phyloP scores from a whole-genome alignment of 768 basidiomycete species.

The Lactifluus volemus region DNA sequence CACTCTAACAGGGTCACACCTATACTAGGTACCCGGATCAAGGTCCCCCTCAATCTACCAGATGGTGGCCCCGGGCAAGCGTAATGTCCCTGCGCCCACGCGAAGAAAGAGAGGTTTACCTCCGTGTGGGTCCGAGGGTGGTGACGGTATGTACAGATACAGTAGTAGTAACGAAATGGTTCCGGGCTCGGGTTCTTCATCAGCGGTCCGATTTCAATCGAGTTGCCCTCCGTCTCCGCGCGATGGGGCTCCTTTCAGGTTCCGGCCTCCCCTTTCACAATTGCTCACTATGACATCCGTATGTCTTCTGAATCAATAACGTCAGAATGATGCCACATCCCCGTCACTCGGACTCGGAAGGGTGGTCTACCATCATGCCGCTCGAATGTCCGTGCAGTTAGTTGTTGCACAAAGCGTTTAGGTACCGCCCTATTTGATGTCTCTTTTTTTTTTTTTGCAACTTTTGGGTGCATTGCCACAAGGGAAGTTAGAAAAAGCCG shows the following conservation, averaged over 20 bases:
- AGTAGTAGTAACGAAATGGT: not conserved
- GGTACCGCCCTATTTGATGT: too few species aligned
- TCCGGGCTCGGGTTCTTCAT: not conserved
- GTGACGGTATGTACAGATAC: too few species aligned
- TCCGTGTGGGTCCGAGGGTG: constrained; percentile 2
- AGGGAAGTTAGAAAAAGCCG: not conserved
- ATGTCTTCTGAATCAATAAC: too few species aligned
- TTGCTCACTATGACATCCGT: too few species aligned
- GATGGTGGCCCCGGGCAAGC: not conserved
- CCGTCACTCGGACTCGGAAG: too few species aligned
- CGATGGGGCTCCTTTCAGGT: not conserved
- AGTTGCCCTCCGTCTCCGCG: not conserved
- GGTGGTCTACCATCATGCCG: too few species aligned
- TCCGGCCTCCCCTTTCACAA: not conserved
- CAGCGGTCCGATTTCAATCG: constrained; percentile 7
- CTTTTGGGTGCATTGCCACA: too few species aligned
- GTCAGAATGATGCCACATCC: too few species aligned
- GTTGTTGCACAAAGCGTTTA: too few species aligned
- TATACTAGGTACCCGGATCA: not conserved
- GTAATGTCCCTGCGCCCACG: not conserved
- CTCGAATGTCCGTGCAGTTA: too few species aligned
- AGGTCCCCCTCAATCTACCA: not conserved
- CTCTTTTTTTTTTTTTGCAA: too few species aligned
- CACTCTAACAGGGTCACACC: too few species aligned
- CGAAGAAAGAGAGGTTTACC: not conserved